phyloP scores from a whole-genome alignment of 2,329 filamentous ascomycete species.

The Penicillium griseofulvum region DNA sequence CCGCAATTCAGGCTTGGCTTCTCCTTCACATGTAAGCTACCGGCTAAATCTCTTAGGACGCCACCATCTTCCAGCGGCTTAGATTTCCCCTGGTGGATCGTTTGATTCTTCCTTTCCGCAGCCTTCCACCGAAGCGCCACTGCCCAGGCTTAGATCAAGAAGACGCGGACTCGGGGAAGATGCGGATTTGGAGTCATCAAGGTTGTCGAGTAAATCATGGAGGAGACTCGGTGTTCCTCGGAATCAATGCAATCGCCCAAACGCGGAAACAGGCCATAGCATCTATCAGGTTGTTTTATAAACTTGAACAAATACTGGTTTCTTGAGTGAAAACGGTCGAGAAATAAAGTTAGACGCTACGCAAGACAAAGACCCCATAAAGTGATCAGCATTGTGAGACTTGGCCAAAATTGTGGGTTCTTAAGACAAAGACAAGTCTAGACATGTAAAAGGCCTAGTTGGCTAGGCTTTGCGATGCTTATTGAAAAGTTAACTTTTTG shows the following conservation, averaged over 20 bases:
- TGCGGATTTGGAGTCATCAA: background rate
- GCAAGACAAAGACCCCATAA: background rate
- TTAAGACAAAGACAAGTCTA: background rate
- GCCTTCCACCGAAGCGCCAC: background rate
- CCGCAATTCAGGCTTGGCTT: background rate
- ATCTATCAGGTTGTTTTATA: background rate
- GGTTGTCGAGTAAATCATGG: background rate
- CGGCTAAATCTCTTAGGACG: background rate
- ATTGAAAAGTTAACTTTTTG: background rate
- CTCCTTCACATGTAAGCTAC: background rate
- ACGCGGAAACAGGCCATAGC: background rate
- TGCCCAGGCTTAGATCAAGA: background rate
- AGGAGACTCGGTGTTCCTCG: background rate
- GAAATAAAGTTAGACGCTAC: background rate
- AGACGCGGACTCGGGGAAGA: too few relatives aligned
- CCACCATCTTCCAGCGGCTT: background rate
- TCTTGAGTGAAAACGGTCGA: background rate
- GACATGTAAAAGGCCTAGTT: background rate
- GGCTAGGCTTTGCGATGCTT: background rate
- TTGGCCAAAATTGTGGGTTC: background rate
- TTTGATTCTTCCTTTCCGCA: background rate
- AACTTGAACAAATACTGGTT: background rate
- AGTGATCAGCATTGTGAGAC: background rate
- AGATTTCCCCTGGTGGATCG: background rate
- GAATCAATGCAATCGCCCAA: background rate